These are phyloP conservation scores for Kokia cookei DNA, from an alignment of 441 rosid genomes.

Conservation along the genomic window DNA sequence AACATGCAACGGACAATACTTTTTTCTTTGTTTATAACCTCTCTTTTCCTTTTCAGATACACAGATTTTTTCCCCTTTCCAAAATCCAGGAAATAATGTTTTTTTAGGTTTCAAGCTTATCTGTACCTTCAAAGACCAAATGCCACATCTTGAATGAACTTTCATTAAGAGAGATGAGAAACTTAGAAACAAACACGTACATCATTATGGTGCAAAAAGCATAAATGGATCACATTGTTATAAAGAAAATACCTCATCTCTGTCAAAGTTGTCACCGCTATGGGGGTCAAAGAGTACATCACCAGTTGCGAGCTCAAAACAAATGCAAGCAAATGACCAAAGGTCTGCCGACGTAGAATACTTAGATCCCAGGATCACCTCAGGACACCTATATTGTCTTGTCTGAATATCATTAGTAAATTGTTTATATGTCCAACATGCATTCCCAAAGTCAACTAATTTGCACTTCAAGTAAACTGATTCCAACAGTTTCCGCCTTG, in stretches of 20 bases:
- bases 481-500: slow-evolving; percentile 39
- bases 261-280: slow-evolving; percentile 65
- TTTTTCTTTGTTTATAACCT: not conserved
- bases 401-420: slow-evolving; percentile 76
- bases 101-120: not conserved
- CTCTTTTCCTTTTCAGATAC: not conserved
- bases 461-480: slow-evolving; percentile 57
- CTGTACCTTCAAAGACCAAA: not conserved
- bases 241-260: slow-evolving; percentile 54
- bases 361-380: slow-evolving; percentile 65
- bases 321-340: slow-evolving; percentile 77
- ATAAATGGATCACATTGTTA: not conserved
- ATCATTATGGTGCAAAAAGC: not conserved
- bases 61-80: not conserved
- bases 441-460: slow-evolving; percentile 79
- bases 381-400: slow-evolving; percentile 74
- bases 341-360: slow-evolving; percentile 74
- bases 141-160: not conserved
- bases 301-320: slow-evolving; percentile 81
- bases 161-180: not conserved
- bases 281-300: slow-evolving; percentile 80
- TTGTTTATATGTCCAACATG: slow-evolving; percentile 82
- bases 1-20: not conserved
- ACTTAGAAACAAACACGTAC: not conserved
- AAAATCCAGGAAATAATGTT: not conserved